A percentile compares a stretch with the other conserved stretches of the same genome.
These are phyloP conservation scores for Chlorella sp. DNA, from an alignment of 139 green algal species.

Conservation along the genomic window DNA sequence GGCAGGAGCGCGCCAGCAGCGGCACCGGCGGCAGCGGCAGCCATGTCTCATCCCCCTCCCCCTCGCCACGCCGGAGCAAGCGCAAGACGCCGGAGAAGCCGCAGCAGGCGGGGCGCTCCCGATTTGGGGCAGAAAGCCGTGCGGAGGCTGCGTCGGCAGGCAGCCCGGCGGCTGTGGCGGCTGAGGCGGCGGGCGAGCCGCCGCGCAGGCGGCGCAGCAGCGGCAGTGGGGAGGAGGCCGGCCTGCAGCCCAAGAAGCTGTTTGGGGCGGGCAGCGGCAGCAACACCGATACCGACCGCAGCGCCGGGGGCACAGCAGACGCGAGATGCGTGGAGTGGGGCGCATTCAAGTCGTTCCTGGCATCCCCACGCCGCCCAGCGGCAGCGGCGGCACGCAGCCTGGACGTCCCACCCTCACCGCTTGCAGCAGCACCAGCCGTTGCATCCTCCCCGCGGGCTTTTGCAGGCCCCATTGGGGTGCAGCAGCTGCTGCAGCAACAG, in stretches of 20 bases:
- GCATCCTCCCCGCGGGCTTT: neutral
- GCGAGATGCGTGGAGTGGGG: constrained; percentile 2
- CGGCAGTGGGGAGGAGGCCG: neutral
- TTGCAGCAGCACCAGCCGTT: neutral
- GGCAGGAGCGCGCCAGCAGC: neutral
- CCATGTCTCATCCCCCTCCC: neutral
- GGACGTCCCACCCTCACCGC: neutral
- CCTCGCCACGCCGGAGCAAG: neutral
- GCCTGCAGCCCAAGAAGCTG: constrained; percentile 22
- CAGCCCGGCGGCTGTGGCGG: neutral
- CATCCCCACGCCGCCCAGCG: neutral
- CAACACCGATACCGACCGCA: neutral
- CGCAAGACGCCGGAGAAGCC: constrained; percentile 29
- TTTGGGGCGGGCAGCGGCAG: neutral
- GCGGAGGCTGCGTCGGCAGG: neutral
- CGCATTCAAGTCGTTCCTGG: neutral
- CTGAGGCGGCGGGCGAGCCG: neutral
- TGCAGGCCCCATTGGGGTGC: too few species aligned
- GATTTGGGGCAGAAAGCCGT: neutral
- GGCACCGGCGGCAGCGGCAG: neutral
- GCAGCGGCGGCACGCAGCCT: neutral
- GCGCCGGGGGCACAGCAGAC: neutral
- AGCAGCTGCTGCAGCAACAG: neutral
- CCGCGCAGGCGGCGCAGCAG: neutral
- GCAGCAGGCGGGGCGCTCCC: neutral